Evolutionary conservation across 768 basidiomycete genomes (phyloP), one percentile per base, ranked within the genome.

Genomic region (Hericium coralloides): DNA sequence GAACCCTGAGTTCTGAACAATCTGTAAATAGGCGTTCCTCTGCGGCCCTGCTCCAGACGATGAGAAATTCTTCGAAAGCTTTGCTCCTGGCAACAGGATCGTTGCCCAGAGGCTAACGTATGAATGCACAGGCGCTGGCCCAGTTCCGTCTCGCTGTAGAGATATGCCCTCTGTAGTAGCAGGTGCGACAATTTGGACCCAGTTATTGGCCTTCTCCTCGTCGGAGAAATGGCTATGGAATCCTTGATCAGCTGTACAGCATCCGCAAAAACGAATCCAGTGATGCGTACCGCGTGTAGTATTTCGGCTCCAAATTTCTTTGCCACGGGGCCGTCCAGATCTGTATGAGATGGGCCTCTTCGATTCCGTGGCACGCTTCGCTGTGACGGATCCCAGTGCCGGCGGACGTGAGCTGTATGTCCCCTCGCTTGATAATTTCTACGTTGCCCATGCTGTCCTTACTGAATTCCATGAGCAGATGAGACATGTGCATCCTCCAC

Each of bases 341-440:
- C 62, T 89, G 87, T 7, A 86, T 72, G 70, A 87, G 84, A 68
- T 87, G 78, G 5, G 74, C 75, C 45, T 72, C 70, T 59, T 73
- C 57, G 20, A 69, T 56, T 18, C 82, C 80, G 64, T 86, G 66
- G 18, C 73, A 77, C 65, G 79, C 80, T 62, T 87, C 85, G 31
- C 85, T 86, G 69, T 98, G 95, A 0, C 83, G 77, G 64, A 98
- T 95, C 3, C 95, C 95, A 0, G 87, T 94, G 10, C 95, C 95
- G 0, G 95, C 84, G 1, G 88, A 92, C 2, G 94, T 94, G 73
- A 97, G 82, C 69, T 98, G 95, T 36, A 98, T 63, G 63, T 92
- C 88, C 1, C 95, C 95, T 15, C 92, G 83, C 67, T 85, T 84
- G 67, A 98, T 81, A 57, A 94, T 77, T 69, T 98, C 95, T 55